Evolutionary conservation across 805 yeast genomes (phyloP).

Genomic region (Yarrowia keelungensis): DNA sequence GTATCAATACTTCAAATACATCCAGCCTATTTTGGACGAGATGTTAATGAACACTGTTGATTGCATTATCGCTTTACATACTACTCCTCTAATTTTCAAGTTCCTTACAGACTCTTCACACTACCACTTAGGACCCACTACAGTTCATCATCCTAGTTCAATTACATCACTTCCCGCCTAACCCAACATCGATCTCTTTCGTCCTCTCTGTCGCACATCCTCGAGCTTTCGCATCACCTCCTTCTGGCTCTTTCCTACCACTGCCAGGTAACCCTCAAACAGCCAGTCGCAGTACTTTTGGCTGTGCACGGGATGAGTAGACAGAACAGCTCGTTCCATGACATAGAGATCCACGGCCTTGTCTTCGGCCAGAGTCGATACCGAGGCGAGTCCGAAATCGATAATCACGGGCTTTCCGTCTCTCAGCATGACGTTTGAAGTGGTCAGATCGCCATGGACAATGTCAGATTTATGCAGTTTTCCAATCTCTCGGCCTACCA

Average conservation of each 20-base stretch:
- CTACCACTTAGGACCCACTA: too few relatives aligned
- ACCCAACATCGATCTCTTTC: constrained; percentile 95
- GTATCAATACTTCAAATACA: too few relatives aligned
- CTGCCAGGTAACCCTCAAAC: constrained; percentile 65
- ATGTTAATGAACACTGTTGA: too few relatives aligned
- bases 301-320: constrained; percentile 85
- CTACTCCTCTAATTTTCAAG: too few relatives aligned
- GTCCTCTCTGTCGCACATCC: constrained; percentile 88
- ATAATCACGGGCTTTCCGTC: constrained; percentile 64
- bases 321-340: constrained; percentile 84
- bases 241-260: constrained; percentile 41
- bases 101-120: too few relatives aligned
- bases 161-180: constrained; percentile 43
- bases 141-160: too few relatives aligned
- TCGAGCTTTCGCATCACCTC: constrained; percentile 72
- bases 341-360: constrained; percentile 98
- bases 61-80: too few relatives aligned
- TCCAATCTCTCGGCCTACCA: constrained; percentile 74
- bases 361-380: constrained; percentile 79
- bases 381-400: constrained; percentile 83
- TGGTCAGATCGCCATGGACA: constrained; percentile 93
- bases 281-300: constrained; percentile 71
- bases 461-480: constrained; percentile 75
- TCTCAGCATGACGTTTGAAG: constrained; percentile 78
- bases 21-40: too few relatives aligned